These are phyloP conservation scores for Mycena pura DNA, from an alignment of 768 basidiomycete species.

Conservation along the genomic window DNA sequence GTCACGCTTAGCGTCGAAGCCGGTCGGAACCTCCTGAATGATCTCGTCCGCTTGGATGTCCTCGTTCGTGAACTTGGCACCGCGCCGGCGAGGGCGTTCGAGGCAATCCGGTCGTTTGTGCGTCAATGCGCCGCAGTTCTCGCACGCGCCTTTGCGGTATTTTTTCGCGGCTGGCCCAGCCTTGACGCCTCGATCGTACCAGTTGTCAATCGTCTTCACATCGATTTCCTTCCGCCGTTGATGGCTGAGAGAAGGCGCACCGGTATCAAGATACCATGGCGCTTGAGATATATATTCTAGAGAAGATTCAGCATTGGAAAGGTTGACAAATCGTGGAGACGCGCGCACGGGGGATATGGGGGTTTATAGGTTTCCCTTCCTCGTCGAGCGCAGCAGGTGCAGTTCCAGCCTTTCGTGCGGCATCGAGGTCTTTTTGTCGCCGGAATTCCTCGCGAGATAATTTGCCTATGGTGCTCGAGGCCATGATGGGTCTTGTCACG, in stretches of 20 bases:
- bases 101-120: conserved; percentile 92
- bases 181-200: conserved; percentile 89
- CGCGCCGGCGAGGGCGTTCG: conserved; percentile 95
- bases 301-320: conserved; percentile 6
- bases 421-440: conserved; percentile 95
- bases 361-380: conserved; percentile 95
- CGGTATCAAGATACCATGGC: conserved; percentile 98
- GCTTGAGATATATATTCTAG: conserved; percentile 97
- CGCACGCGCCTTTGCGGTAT: conserved; percentile 97
- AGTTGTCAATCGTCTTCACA: conserved; percentile 78
- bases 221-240: conserved; percentile 83
- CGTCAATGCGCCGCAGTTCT: conserved; percentile 97
- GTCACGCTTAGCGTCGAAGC: conserved; percentile 95
- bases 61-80: conserved; percentile 90
- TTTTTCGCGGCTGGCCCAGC: conserved; percentile 94
- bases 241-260: conserved; percentile 91
- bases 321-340: background rate
- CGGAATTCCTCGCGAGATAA: conserved; percentile 94
- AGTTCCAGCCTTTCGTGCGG: conserved; percentile 97
- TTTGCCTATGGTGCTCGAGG: conserved; percentile 67
- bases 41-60: conserved; percentile 93
- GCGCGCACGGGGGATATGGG: conserved; percentile 92
- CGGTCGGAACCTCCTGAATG: conserved; percentile 75
- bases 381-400: conserved; percentile 96
- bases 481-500: conserved; percentile 16